These are phyloP conservation scores for Alnus rubra DNA, from an alignment of 306 rosid genomes.

Conservation along the genomic window DNA sequence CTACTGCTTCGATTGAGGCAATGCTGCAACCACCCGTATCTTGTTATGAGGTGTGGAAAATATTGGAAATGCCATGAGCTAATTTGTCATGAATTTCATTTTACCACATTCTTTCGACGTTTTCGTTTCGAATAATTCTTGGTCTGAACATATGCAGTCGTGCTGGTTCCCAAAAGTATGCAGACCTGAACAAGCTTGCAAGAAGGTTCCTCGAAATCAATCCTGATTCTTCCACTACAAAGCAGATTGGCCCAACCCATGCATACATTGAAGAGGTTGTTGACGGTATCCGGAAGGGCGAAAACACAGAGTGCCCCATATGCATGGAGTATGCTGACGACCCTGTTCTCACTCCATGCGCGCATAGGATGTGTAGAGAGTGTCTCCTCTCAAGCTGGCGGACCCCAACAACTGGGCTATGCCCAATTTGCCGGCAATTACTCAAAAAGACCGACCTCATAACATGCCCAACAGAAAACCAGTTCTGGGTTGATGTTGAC, in stretches of 20 bases:
- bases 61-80: constrained; percentile 13
- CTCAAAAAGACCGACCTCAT: constrained; percentile 57
- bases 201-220: constrained; percentile 46
- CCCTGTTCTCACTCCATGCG: constrained; percentile 86
- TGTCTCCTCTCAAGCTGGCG: no score
- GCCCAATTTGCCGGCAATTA: constrained; percentile 68
- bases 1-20: constrained; percentile 80
- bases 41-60: constrained; percentile 64
- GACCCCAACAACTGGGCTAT: constrained; percentile 40
- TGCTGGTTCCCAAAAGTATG: constrained; percentile 46
- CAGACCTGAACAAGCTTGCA: constrained; percentile 60
- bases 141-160: constrained; percentile 38
- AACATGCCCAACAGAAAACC: constrained; percentile 54
- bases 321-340: constrained; percentile 91
- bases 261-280: constrained; percentile 70
- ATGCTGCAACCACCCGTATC: constrained; percentile 87
- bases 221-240: constrained; percentile 34
- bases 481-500: constrained; percentile 66
- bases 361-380: constrained; percentile 43
- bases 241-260: constrained; percentile 39
- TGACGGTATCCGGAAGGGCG: constrained; percentile 56
- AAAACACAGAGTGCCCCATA: constrained; percentile 66
- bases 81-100: not conserved
- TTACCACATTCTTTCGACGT: not conserved
- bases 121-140: constrained; percentile 24